These are phyloP conservation scores for Hericium alpestre DNA, from an alignment of 768 basidiomycete species.

Conservation along the genomic window DNA sequence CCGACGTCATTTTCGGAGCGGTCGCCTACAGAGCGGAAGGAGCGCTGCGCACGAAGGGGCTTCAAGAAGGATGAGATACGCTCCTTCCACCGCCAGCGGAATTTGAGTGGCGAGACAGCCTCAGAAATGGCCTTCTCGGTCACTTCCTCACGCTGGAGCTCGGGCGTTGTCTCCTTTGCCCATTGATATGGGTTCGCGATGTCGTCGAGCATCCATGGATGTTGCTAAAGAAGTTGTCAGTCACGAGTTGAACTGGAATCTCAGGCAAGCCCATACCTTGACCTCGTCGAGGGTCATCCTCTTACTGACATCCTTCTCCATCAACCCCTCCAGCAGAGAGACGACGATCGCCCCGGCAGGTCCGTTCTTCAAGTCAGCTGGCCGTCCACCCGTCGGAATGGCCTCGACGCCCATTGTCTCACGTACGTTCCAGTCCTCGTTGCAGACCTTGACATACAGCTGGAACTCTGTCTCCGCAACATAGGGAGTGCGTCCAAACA, in stretches of 20 bases:
- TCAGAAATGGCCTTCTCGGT: conserved; percentile 68
- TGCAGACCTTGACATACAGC: conserved; percentile 72
- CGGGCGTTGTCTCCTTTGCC: conserved; percentile 53
- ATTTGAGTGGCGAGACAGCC: conserved; percentile 58
- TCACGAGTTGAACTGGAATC: background rate
- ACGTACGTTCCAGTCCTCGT: conserved; percentile 60
- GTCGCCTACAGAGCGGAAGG: conserved; percentile 16
- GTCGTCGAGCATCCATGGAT: conserved; percentile 61
- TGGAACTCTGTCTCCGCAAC: conserved; percentile 58
- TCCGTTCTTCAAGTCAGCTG: conserved; percentile 20
- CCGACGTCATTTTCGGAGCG: conserved; percentile 13
- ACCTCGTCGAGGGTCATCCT: conserved; percentile 73
- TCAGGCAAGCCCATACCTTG: conserved; percentile 41
- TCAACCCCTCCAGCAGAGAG: conserved; percentile 58
- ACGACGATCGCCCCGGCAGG: conserved; percentile 51
- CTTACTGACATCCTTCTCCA: conserved; percentile 69
- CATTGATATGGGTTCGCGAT: conserved; percentile 57
- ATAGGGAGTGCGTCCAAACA: conserved; percentile 85
- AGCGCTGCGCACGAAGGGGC: conserved; percentile 27
- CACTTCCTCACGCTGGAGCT: conserved; percentile 31
- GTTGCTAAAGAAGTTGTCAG: conserved; percentile 9
- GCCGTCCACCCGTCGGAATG: conserved; percentile 54
- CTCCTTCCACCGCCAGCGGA: conserved; percentile 40
- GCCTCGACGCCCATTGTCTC: conserved; percentile 63
- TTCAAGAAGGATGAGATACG: conserved; percentile 43